Evolutionary conservation across 345 rosid genomes (phyloP).

Genomic region (Toxicodendron radicans): DNA sequence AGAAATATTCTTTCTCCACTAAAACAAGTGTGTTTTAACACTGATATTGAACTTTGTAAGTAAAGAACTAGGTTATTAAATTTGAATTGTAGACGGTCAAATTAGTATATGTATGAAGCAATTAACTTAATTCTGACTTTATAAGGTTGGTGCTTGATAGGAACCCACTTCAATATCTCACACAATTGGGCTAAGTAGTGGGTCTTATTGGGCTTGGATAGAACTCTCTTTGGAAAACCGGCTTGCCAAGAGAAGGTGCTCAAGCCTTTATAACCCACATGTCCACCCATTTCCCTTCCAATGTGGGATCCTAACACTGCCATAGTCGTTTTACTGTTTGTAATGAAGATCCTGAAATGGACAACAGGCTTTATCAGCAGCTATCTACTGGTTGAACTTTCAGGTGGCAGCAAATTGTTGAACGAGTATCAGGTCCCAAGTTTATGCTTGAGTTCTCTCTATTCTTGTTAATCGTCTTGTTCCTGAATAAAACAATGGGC

Average conservation of each 20-base stretch:
- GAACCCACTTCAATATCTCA: too few species aligned
- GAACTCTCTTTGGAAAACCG: too few species aligned
- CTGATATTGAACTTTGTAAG: not conserved
- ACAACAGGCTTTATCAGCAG: slow-evolving; percentile 91
- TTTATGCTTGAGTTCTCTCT: slow-evolving; percentile 60
- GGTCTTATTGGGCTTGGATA: too few species aligned
- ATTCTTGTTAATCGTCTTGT: slow-evolving; percentile 55
- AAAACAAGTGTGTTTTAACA: not conserved
- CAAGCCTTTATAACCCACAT: too few species aligned
- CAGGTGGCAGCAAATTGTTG: slow-evolving; percentile 71
- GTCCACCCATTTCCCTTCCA: too few species aligned
- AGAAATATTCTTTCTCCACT: not conserved
- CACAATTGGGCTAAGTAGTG: too few species aligned
- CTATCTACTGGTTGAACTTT: slow-evolving; percentile 99
- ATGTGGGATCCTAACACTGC: too few species aligned
- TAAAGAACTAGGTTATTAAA: not conserved
- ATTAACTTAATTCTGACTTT: slow-evolving; percentile 8
- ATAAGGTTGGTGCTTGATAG: slow-evolving; percentile 20
- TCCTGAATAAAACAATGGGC: slow-evolving; percentile 47
- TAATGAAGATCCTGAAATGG: slow-evolving; percentile 79
- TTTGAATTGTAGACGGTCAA: not conserved
- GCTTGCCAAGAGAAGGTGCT: too few species aligned
- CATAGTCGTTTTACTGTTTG: slow-evolving; percentile 35
- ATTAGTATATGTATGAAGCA: not conserved
- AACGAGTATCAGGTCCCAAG: slow-evolving; percentile 38